Evolutionary conservation across 2,329 filamentous ascomycete genomes (phyloP), one percentile per base, ranked within the genome.

Genomic region (Dendryphion nanum): DNA sequence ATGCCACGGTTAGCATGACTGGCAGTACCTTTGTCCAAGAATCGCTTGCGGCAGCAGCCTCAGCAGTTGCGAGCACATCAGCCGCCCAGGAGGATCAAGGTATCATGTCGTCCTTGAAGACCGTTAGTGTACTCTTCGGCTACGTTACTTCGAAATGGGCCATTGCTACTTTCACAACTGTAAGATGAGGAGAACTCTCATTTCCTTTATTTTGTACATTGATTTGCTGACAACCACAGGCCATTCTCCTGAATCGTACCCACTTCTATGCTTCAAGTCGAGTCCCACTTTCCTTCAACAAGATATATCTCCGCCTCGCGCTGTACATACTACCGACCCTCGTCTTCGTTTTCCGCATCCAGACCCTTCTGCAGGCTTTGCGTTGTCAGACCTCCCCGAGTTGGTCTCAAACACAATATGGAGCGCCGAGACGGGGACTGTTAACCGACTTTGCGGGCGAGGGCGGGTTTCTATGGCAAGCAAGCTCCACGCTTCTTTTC

Each of bases 241-340:
- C 89, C 16, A 79, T 97, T 41, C 71, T 96, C 41, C 74, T 97
- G 17, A 97, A 97, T 62, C 82, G 93, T 40, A 94, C 93, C 5
- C 84, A 90, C 41, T 93, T 97, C 52, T 97, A 95, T 66, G 91
- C 89, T 29, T 91, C 90, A 0, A 91, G 89, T 12, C 78, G 93
- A 45, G 79, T 90, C 37, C 82, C 86, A 37, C 73, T 96, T n/a
- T 77, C 78, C 7, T 74, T 97, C 2, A 77, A 78, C 38, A 91
- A 87, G 81, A 77, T 82, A 23, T 38, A 57, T 78, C 35, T 64
- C 16, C 59, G 62, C 24, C 33, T 64, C 35, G 48, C 53, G 6
- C 51, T 66, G 15, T 64, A 66, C 46, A 45, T 64, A 16, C 41
- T 50, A 18, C 62, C 62, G 1, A 45, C 59, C 17, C 28, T 59